phyloP scores from a whole-genome alignment of 805 yeast species.

The Ogataea nakhonphanomensis region DNA sequence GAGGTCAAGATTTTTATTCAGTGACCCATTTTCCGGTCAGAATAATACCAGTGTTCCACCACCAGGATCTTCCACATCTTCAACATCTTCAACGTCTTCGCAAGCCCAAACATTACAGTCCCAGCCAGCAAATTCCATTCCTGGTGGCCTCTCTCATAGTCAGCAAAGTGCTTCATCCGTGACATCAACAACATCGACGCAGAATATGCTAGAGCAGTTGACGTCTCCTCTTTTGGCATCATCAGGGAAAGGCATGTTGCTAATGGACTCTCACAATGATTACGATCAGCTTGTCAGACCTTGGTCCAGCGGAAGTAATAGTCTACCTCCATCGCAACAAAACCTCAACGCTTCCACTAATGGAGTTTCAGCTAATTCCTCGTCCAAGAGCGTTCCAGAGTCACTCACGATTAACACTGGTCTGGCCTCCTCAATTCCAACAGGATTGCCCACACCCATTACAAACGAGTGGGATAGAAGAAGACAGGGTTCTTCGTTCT shows the following conservation, averaged over 20 bases:
- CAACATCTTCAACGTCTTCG: constrained; percentile 16
- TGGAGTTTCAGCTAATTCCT: constrained; percentile 10
- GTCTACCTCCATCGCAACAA: constrained; percentile 8
- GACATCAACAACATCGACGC: constrained; percentile 34
- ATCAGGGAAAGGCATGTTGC: constrained; percentile 40
- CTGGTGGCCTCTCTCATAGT: constrained; percentile 11
- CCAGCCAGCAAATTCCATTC: constrained; percentile 10
- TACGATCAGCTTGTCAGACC: constrained; percentile 47
- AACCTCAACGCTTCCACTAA: constrained; percentile 5
- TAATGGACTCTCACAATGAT: constrained; percentile 45
- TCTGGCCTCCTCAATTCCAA: constrained; percentile 21
- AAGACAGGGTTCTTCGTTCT: constrained; percentile 53
- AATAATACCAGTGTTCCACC: constrained; percentile 12
- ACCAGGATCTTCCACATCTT: constrained; percentile 16
- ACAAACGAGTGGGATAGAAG: constrained; percentile 44
- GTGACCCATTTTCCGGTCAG: constrained; percentile 50
- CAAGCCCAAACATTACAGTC: constrained; percentile 14
- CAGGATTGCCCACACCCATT: constrained; percentile 30
- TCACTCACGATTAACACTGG: constrained; percentile 21
- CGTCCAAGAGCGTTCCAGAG: constrained; percentile 22
- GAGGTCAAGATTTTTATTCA: constrained; percentile 65
- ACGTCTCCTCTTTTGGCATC: constrained; percentile 26
- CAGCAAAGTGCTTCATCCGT: constrained; percentile 18
- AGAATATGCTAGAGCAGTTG: constrained; percentile 20
- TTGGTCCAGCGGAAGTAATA: constrained; percentile 18